Conservation (phyloP, 169 alveolate genomes). For the Amoebophrya sp. region DNA sequence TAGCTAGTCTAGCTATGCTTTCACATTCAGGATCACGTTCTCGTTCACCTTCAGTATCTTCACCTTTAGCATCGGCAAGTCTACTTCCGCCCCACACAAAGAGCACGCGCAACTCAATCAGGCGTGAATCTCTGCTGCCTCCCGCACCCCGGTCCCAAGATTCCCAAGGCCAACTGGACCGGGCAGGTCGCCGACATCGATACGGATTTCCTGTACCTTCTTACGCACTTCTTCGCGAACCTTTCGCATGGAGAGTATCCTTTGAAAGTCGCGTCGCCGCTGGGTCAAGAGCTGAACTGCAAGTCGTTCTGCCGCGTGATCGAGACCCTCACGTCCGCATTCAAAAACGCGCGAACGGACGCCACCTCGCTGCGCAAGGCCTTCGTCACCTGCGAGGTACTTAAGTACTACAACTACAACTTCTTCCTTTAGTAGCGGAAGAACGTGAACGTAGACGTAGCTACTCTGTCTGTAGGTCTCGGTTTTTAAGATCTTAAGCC, state of each 20-base stretch:
- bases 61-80: no score
- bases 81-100: no score
- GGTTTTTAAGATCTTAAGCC: neutral
- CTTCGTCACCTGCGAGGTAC: neutral
- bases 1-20: no score
- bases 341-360: neutral
- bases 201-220: neutral
- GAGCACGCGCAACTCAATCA: no score
- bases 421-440: neutral
- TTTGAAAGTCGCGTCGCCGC: neutral
- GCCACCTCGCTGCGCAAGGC: neutral
- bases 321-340: neutral
- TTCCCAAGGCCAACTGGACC: conserved; percentile 10
- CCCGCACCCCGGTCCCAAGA: conserved; percentile 13
- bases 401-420: neutral
- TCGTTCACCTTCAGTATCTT: no score
- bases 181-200: conserved; percentile 6
- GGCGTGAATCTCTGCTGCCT: conserved; percentile 8
- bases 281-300: neutral
- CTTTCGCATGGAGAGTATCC: neutral
- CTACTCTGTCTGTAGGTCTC: no score
- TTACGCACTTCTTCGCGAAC: neutral
- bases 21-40: no score
- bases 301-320: neutral
- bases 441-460: no score